A percentile compares a stretch with the other conserved stretches of the same genome.
These are phyloP conservation scores for Talaromyces thailandensis DNA, from an alignment of 495 filamentous ascomycete species.

Conservation along the genomic window DNA sequence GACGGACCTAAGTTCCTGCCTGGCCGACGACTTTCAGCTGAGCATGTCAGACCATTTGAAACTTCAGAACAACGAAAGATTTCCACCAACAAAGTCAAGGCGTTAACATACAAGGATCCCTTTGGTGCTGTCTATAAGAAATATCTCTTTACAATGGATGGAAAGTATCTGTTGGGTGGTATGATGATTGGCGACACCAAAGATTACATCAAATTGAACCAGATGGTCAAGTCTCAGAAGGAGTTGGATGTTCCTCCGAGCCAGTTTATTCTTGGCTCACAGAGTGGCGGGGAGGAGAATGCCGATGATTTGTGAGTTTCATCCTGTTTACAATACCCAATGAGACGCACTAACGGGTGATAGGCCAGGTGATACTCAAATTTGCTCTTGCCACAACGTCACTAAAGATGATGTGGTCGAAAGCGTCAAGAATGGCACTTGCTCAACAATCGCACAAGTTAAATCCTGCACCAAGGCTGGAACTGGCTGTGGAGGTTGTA, in stretches of 20 bases:
- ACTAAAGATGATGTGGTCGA: slow-evolving; percentile 75
- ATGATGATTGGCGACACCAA: slow-evolving; percentile 98
- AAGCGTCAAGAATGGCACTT: slow-evolving; percentile 69
- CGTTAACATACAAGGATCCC: slow-evolving; percentile 86
- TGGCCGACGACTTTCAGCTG: slow-evolving; percentile 28
- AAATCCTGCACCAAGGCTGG: slow-evolving; percentile 95
- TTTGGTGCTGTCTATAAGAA: slow-evolving; percentile 96
- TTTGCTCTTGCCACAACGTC: slow-evolving; percentile 96
- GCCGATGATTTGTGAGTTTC: slow-evolving; percentile 52
- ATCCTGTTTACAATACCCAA: no score
- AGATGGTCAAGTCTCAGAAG: slow-evolving; percentile 88
- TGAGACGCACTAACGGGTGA: slow-evolving; percentile 22
- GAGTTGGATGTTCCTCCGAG: slow-evolving; percentile 73
- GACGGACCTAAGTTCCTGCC: slow-evolving; percentile 75
- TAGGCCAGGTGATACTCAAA: slow-evolving; percentile 67
- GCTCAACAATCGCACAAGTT: slow-evolving; percentile 78
- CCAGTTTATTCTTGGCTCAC: slow-evolving; percentile 81
- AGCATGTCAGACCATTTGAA: slow-evolving; percentile 3
- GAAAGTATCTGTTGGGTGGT: slow-evolving; percentile 85
- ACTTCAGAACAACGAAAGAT: slow-evolving; percentile 22
- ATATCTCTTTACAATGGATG: slow-evolving; percentile 86
- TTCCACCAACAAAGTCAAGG: slow-evolving; percentile 53
- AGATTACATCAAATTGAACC: slow-evolving; percentile 90
- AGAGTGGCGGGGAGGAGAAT: slow-evolving; percentile 64
- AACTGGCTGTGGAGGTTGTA: slow-evolving; percentile 88